These are phyloP conservation scores for Miamiensis avidus DNA, from an alignment of 169 alveolate genomes.

Conservation along the genomic window DNA sequence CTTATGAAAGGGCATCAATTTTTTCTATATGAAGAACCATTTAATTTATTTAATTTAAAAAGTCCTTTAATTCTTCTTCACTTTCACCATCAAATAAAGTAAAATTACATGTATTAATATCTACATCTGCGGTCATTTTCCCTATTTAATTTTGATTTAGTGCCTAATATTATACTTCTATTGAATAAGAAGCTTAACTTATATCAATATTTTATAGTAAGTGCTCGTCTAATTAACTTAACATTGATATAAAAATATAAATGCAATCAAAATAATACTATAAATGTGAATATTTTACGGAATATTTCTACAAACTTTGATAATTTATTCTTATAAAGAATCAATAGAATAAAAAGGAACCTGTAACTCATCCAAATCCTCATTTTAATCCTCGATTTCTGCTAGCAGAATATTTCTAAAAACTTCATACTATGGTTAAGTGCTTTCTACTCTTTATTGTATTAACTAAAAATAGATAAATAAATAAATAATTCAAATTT, in stretches of 20 bases:
- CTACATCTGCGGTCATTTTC: background rate
- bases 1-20: no score
- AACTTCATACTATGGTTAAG: background rate
- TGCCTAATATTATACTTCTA: background rate
- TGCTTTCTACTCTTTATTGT: background rate
- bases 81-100: background rate
- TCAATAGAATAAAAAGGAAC: background rate
- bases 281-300: background rate
- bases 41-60: no score
- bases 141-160: no score
- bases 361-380: background rate
- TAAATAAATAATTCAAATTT: background rate
- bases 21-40: background rate
- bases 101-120: background rate
- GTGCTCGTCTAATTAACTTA: background rate
- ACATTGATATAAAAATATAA: no score
- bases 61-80: background rate
- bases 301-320: background rate
- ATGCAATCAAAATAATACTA: no score
- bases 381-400: background rate
- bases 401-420: background rate
- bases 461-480: background rate
- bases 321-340: no score
- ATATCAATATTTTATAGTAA: background rate
- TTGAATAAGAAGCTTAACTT: background rate